Conservation (phyloP, 208 protist genomes). For the Willaertia magna region DNA sequence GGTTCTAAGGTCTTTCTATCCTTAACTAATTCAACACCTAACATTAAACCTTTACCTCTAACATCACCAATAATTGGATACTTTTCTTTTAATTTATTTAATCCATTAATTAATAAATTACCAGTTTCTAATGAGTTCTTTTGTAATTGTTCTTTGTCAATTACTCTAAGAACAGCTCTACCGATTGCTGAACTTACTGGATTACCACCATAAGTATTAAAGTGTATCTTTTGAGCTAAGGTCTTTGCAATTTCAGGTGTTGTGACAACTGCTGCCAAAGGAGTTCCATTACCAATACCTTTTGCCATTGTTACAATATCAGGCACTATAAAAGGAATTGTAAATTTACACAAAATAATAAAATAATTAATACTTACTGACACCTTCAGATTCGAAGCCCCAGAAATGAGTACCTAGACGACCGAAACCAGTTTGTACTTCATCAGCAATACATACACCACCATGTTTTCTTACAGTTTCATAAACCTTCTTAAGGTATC, state of each 20-base stretch:
- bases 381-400: conserved; percentile 44
- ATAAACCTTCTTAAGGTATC: conserved; percentile 41
- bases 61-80: conserved; percentile 35
- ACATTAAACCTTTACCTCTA: conserved; percentile 41
- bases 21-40: conserved; percentile 42
- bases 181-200: conserved; percentile 43
- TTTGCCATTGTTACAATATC: conserved; percentile 45
- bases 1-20: conserved; percentile 28
- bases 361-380: not conserved
- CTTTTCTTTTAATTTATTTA: conserved; percentile 31
- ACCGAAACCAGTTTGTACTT: conserved; percentile 54
- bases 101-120: conserved; percentile 20
- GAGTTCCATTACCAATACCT: conserved; percentile 51
- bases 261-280: conserved; percentile 49
- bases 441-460: conserved; percentile 54
- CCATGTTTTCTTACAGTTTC: conserved; percentile 31
- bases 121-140: conserved; percentile 30
- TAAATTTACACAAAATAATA: not conserved
- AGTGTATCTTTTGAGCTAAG: conserved; percentile 20
- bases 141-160: conserved; percentile 37
- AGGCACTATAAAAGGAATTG: not conserved
- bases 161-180: conserved; percentile 39
- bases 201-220: conserved; percentile 33
- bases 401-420: conserved; percentile 43
- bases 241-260: conserved; percentile 38